Percentiles rank a stretch among this genome's conserved stretches.
Conservation (phyloP, 2,329 filamentous ascomycete genomes). For the Fusarium floridanum region DNA sequence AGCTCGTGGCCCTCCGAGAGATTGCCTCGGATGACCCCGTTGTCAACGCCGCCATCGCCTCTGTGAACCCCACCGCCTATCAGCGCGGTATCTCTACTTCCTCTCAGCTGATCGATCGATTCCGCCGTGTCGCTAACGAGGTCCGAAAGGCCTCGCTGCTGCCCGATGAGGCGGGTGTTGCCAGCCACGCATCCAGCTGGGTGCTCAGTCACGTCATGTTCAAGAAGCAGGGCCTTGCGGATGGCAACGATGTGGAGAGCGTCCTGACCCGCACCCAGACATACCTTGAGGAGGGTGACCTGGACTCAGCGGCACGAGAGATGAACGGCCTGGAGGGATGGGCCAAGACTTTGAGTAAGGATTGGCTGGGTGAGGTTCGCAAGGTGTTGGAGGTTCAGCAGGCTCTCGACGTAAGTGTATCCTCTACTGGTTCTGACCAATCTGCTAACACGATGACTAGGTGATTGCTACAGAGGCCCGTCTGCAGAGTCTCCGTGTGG, state of each 20-base stretch:
- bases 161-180: constrained; percentile 93
- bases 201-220: constrained; percentile 95
- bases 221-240: constrained; percentile 88
- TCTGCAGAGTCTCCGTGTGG: constrained; percentile 86
- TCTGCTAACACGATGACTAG: constrained; percentile 57
- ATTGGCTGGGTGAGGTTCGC: constrained; percentile 93
- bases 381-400: constrained; percentile 96
- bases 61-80: constrained; percentile 93
- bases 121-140: constrained; percentile 91
- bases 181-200: constrained; percentile 91
- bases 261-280: constrained; percentile 91
- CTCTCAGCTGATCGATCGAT: constrained; percentile 91
- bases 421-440: not conserved
- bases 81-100: constrained; percentile 89
- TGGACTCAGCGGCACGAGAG: constrained; percentile 92
- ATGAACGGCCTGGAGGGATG: constrained; percentile 94
- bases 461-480: constrained; percentile 92
- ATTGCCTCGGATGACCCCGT: constrained; percentile 87
- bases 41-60: constrained; percentile 94
- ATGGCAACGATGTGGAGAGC: constrained; percentile 92
- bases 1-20: constrained; percentile 95
- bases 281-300: constrained; percentile 89
- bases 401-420: constrained; percentile 85
- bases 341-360: constrained; percentile 93
- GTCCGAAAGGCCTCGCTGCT: constrained; percentile 94